A percentile compares a stretch with the other conserved stretches of the same genome.
Conservation (phyloP, 1,284 basidiomycete species). For the Irpex sp. region DNA sequence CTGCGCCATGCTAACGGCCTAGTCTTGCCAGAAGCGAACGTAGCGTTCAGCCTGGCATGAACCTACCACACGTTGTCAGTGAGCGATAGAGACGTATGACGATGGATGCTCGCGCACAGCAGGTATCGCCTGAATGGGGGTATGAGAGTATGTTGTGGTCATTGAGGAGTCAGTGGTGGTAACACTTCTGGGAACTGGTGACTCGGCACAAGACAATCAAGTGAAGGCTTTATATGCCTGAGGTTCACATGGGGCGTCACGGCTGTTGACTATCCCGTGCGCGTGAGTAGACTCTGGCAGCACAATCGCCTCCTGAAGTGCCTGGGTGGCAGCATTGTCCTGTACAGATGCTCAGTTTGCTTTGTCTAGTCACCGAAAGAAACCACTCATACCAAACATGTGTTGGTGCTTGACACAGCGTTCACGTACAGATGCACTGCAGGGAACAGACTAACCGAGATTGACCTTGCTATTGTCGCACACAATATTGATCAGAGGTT, state of each 20-base stretch:
- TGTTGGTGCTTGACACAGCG: too few relatives aligned
- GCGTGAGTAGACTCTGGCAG: neutral
- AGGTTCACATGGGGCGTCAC: too few relatives aligned
- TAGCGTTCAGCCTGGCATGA: slow-evolving; percentile 39
- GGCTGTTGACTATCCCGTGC: neutral
- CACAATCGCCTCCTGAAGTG: neutral
- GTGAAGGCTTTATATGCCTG: neutral
- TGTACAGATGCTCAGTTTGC: too few relatives aligned
- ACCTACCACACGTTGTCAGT: slow-evolving; percentile 27
- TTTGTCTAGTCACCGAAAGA: too few relatives aligned
- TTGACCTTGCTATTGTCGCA: too few relatives aligned
- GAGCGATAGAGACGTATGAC: too few relatives aligned
- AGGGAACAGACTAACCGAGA: too few relatives aligned
- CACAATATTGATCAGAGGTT: too few relatives aligned
- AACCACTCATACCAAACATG: too few relatives aligned
- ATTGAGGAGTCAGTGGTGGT: neutral
- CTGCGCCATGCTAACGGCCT: slow-evolving; percentile 52
- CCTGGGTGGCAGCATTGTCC: neutral
- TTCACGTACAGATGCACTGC: too few relatives aligned
- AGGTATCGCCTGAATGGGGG: slow-evolving; percentile 1
- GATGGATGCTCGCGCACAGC: neutral
- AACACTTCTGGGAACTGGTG: neutral
- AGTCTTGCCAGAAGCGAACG: slow-evolving; percentile 50
- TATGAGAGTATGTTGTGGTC: neutral
- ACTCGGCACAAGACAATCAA: too few relatives aligned